These are phyloP conservation scores for Erysiphe pulchra DNA, from an alignment of 2,329 filamentous ascomycete species.

Conservation along the genomic window DNA sequence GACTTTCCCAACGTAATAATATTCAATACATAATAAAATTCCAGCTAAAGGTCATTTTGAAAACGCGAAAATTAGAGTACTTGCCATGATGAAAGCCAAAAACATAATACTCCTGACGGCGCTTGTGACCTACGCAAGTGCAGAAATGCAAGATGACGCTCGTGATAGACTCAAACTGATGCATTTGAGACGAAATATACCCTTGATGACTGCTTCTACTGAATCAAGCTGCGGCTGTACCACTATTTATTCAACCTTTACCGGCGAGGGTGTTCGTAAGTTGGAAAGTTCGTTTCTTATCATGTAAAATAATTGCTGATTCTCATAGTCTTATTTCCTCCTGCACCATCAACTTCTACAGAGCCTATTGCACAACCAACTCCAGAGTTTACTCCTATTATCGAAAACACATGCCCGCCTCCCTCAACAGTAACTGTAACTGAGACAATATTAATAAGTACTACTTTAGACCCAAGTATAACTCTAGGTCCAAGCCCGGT, in stretches of 20 bases:
- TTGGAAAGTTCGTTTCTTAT: conserved; percentile 5
- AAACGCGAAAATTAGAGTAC: neutral
- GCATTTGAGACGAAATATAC: conserved; percentile 20
- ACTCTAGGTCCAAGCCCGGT: conserved; percentile 38
- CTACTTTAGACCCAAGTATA: conserved; percentile 35
- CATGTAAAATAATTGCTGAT: conserved; percentile 1
- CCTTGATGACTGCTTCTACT: conserved; percentile 6
- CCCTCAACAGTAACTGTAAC: conserved; percentile 39
- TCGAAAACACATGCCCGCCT: conserved; percentile 10
- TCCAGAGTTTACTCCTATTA: conserved; percentile 5
- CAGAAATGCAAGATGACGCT: conserved; percentile 23
- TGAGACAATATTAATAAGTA: conserved; percentile 16
- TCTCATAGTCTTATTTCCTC: conserved; percentile 7
- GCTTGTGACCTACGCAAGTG: conserved; percentile 28
- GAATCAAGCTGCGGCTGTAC: conserved; percentile 38
- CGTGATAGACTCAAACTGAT: conserved; percentile 32
- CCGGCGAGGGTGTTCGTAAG: conserved; percentile 39
- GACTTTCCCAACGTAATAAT: conserved; percentile 5
- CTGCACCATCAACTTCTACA: conserved; percentile 2
- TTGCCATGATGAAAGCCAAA: conserved; percentile 46
- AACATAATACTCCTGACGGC: conserved; percentile 37
- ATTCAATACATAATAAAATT: conserved; percentile 12
- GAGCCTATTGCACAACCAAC: conserved; percentile 1
- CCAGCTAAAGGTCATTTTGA: conserved; percentile 55
- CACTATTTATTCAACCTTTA: conserved; percentile 47